Evolutionary conservation across 768 basidiomycete species (phyloP).

Genomic region (Termitomyces sp.): DNA sequence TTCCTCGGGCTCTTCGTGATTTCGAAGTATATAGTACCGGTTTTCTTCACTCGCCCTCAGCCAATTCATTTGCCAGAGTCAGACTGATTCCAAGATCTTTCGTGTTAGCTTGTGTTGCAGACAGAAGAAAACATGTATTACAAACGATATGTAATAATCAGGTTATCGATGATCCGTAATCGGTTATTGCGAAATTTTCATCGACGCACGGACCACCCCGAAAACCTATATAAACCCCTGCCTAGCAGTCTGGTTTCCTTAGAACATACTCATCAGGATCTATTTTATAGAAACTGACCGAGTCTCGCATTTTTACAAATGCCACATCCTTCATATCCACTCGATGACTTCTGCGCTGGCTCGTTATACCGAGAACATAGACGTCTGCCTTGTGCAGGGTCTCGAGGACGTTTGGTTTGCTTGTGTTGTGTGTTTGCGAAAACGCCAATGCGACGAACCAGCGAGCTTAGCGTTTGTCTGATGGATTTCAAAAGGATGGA

Average conservation of each 20-base stretch:
- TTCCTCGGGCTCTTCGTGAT: constrained; percentile 1
- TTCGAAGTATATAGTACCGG: background rate
- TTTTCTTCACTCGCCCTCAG: constrained; percentile 1
- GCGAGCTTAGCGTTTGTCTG: constrained; percentile 23
- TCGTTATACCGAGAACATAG: constrained; percentile 26
- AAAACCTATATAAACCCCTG: constrained; percentile 9
- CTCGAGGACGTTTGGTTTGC: constrained; percentile 24
- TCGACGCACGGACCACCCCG: constrained; percentile 11
- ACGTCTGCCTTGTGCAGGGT: constrained; percentile 10
- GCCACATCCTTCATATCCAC: constrained; percentile 26
- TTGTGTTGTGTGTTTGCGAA: constrained; percentile 9
- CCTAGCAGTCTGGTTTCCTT: constrained; percentile 7
- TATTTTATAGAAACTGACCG: constrained; percentile 29
- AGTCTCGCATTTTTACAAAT: constrained; percentile 29
- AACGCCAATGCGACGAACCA: constrained; percentile 4
- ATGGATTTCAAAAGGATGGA: constrained; percentile 13
- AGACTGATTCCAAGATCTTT: background rate
- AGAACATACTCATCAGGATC: constrained; percentile 29
- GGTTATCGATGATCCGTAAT: too few species aligned
- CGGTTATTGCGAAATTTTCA: background rate
- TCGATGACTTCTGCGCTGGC: constrained; percentile 23
- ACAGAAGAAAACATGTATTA: background rate
- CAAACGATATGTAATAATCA: background rate
- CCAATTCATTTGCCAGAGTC: background rate
- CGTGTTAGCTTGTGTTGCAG: too few species aligned